These are phyloP conservation scores for Sphagnum contortum DNA, from an alignment of 225 moss, liverwort and hornwort species.

Conservation along the genomic window DNA sequence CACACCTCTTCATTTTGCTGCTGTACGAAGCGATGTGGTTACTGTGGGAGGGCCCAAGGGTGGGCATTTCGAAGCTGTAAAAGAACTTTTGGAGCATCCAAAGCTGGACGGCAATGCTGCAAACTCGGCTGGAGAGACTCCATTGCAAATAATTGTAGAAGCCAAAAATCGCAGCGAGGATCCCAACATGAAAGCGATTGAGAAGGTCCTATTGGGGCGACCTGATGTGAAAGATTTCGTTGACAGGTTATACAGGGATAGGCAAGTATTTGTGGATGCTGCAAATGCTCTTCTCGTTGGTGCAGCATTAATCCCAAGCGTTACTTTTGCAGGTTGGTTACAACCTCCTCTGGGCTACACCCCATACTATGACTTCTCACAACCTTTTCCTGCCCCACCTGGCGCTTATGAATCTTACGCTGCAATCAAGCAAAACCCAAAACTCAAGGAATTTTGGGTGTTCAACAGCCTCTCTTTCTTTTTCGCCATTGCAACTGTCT, in stretches of 20 bases:
- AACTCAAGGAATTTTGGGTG: slow-evolving; percentile 32
- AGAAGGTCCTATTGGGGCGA: slow-evolving; percentile 32
- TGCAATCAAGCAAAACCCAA: slow-evolving; percentile 17
- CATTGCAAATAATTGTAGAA: slow-evolving; percentile 29
- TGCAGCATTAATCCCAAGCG: slow-evolving; percentile 26
- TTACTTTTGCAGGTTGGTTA: slow-evolving; percentile 44
- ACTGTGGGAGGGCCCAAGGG: no score
- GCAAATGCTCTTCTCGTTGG: slow-evolving; percentile 43
- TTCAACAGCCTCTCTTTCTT: slow-evolving; percentile 40
- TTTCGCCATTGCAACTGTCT: slow-evolving; percentile 35
- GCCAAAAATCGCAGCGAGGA: slow-evolving; percentile 13
- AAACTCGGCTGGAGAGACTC: slow-evolving; percentile 22
- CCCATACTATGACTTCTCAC: slow-evolving; percentile 2
- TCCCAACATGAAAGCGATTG: slow-evolving; percentile 23
- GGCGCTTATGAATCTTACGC: slow-evolving; percentile 23
- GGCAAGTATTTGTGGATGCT: slow-evolving; percentile 39
- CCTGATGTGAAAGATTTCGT: slow-evolving; percentile 39
- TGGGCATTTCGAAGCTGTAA: slow-evolving; percentile 19
- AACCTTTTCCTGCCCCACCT: neutral
- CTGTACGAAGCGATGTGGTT: neutral
- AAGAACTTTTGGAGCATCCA: slow-evolving; percentile 10
- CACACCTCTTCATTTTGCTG: slow-evolving; percentile 28
- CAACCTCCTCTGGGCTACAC: slow-evolving; percentile 39
- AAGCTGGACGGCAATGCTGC: slow-evolving; percentile 25
- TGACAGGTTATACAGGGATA: slow-evolving; percentile 33